Evolutionary conservation across 2,329 filamentous ascomycete genomes (phyloP).

Genomic region (Colletotrichum spaethianum): DNA sequence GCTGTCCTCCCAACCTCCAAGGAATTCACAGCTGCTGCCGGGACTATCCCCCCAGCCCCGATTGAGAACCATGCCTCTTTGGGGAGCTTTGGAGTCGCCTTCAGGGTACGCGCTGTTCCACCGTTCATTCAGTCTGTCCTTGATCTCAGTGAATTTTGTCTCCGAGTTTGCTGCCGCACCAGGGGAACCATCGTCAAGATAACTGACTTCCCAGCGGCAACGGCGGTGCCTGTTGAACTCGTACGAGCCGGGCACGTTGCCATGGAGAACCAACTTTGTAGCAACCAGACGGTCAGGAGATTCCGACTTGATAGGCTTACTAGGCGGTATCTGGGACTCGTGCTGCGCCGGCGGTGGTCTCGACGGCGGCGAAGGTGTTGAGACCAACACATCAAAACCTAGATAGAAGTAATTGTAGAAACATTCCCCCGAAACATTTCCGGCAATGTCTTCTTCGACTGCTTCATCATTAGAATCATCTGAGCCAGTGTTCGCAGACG

Average conservation of each 20-base stretch:
- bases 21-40: constrained; percentile 87
- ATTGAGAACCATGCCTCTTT: constrained; percentile 89
- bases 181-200: constrained; percentile 63
- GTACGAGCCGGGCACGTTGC: constrained; percentile 95
- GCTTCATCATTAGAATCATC: constrained; percentile 75
- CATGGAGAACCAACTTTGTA: constrained; percentile 93
- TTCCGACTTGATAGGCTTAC: constrained; percentile 55
- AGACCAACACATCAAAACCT: constrained; percentile 94
- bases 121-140: constrained; percentile 74
- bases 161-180: constrained; percentile 77
- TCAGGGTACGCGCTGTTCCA: constrained; percentile 79
- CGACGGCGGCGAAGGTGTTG: constrained; percentile 77
- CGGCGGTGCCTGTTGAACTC: constrained; percentile 95
- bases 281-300: constrained; percentile 80
- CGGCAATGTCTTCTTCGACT: constrained; percentile 68
- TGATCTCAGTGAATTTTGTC: constrained; percentile 81
- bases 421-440: constrained; percentile 77
- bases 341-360: constrained; percentile 68
- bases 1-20: constrained; percentile 89
- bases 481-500: constrained; percentile 78
- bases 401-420: constrained; percentile 99
- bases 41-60: constrained; percentile 93
- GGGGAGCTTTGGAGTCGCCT: constrained; percentile 63
- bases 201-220: constrained; percentile 85
- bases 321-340: constrained; percentile 44